Conservation (phyloP, 176 grass and related monocot genomes). For the Triticum urartu region DNA sequence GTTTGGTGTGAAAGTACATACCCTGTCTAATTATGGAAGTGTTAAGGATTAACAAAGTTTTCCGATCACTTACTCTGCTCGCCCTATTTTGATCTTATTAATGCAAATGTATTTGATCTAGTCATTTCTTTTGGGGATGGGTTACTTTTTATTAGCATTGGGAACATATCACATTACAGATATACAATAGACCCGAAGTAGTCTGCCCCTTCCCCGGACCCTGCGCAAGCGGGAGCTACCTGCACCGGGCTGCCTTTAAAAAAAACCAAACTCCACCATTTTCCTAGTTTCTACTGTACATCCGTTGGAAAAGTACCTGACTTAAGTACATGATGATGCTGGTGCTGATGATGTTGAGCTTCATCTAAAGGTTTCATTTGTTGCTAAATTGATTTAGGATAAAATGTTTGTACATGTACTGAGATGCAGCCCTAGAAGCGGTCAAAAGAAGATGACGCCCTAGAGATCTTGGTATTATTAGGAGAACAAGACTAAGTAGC, state of each 20-base stretch:
- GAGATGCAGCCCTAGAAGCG: neutral
- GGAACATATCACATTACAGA: neutral
- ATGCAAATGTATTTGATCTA: neutral
- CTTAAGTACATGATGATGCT: neutral
- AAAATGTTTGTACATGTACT: neutral
- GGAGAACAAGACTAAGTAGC: neutral
- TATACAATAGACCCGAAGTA: too few relatives aligned
- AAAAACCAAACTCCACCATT: neutral
- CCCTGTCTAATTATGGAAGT: neutral
- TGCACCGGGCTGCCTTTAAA: neutral
- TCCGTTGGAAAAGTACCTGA: neutral
- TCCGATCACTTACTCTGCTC: neutral
- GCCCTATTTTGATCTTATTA: neutral
- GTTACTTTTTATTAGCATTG: neutral
- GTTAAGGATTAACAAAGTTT: neutral
- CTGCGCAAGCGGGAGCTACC: too few relatives aligned
- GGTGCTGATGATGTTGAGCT: neutral
- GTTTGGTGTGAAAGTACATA: neutral
- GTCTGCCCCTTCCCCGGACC: too few relatives aligned
- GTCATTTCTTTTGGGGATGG: neutral
- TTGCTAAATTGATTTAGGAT: neutral
- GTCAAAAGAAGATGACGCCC: neutral
- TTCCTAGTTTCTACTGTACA: neutral
- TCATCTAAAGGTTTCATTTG: conserved; percentile 13
- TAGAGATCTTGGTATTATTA: neutral